Evolutionary conservation across 768 basidiomycete species (phyloP).

Genomic region (Kwoniella mangroviensis): DNA sequence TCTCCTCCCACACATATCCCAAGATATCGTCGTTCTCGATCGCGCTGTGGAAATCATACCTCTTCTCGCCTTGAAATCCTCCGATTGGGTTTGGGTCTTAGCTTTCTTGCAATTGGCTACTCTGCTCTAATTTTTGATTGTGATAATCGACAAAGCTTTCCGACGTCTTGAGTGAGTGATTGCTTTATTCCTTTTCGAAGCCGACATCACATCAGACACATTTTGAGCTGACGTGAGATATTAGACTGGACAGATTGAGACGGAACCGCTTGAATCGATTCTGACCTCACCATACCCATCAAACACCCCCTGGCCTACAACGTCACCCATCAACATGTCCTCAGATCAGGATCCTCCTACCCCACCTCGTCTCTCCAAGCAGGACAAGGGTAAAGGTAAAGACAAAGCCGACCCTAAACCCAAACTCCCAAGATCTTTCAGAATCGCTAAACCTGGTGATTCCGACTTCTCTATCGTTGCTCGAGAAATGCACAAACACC

Average conservation of each 20-base stretch:
- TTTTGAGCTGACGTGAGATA: not conserved
- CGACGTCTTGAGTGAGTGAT: too few relatives aligned
- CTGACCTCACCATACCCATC: not conserved
- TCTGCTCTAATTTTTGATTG: too few relatives aligned
- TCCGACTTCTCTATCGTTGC: not conserved
- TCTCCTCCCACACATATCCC: too few relatives aligned
- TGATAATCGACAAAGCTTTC: too few relatives aligned
- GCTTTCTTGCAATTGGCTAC: too few relatives aligned
- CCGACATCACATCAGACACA: not conserved
- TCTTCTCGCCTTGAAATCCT: too few relatives aligned
- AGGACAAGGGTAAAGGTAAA: slow-evolving; percentile 5
- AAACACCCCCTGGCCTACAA: not conserved
- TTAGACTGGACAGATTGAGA: not conserved
- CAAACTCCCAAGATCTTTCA: not conserved
- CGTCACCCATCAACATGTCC: not conserved
- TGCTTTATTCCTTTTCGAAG: too few relatives aligned
- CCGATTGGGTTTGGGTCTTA: too few relatives aligned
- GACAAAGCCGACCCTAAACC: not conserved
- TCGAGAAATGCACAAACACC: not conserved
- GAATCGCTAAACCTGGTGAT: not conserved
- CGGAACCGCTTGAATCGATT: too few relatives aligned
- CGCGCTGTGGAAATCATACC: too few relatives aligned
- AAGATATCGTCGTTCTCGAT: too few relatives aligned
- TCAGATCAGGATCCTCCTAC: too few relatives aligned
- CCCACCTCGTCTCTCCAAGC: not conserved